Evolutionary conservation across 371 early-diverging fungal genomes (phyloP).

Genomic region (Entomophthora muscae): DNA sequence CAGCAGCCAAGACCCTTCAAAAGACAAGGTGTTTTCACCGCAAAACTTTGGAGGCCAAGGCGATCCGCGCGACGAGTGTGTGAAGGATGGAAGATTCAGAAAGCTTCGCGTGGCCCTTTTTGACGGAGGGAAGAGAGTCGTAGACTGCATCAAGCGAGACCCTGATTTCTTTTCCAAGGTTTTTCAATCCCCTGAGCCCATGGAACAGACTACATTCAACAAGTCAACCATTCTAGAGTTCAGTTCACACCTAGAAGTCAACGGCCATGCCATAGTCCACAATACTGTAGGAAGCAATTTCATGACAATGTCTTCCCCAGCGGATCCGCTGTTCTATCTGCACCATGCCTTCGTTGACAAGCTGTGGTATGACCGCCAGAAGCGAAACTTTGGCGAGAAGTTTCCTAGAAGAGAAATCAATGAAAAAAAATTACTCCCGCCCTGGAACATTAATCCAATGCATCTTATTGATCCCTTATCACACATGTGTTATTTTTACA

Average conservation of each 20-base stretch:
- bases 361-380: conserved; percentile 8
- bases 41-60: conserved; percentile 10
- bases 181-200: background rate
- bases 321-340: conserved; percentile 9
- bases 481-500: conserved; percentile 4
- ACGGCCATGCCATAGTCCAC: conserved; percentile 29
- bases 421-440: background rate
- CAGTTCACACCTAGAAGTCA: conserved; percentile 15
- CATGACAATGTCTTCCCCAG: conserved; percentile 15
- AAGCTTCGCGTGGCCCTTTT: background rate
- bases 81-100: conserved; percentile 12
- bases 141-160: background rate
- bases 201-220: background rate
- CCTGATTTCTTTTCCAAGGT: background rate
- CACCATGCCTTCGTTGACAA: conserved; percentile 12
- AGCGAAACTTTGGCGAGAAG: background rate
- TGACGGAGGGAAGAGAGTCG: background rate
- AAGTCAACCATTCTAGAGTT: background rate
- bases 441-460: background rate
- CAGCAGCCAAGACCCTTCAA: conserved; percentile 9
- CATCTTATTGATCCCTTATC: conserved; percentile 2
- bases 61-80: conserved; percentile 11
- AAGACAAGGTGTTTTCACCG: conserved; percentile 9
- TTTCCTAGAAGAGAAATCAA: background rate
- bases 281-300: conserved; percentile 22